Evolutionary conservation across 306 rosid genomes (phyloP).

Genomic region (Crataegus laevigata): DNA sequence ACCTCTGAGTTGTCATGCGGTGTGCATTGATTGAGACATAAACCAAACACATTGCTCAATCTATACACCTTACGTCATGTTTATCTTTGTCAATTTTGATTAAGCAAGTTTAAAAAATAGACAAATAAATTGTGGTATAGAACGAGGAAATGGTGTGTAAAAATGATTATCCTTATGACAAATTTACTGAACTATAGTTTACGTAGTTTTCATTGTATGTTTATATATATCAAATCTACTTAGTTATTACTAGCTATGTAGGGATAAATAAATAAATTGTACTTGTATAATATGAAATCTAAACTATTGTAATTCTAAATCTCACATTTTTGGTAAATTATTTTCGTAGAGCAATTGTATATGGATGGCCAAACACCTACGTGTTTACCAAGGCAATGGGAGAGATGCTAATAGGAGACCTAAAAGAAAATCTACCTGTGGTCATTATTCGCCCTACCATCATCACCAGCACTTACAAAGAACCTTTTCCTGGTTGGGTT

Average conservation of each 20-base stretch:
- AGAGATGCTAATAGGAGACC: conserved; percentile 55
- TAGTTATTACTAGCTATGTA: neutral
- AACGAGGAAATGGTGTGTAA: no score
- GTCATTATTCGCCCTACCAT: conserved; percentile 65
- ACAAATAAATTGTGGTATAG: no score
- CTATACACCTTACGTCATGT: no score
- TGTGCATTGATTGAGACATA: neutral
- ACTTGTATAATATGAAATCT: neutral
- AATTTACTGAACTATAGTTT: no score
- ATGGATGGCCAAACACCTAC: conserved; percentile 88
- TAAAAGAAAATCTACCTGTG: conserved; percentile 30
- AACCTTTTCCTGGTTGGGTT: conserved; percentile 82
- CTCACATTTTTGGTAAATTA: neutral
- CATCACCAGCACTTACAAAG: conserved; percentile 64
- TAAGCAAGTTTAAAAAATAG: no score
- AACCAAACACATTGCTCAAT: no score
- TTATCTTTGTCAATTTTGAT: no score
- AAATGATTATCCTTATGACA: no score
- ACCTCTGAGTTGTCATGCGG: no score
- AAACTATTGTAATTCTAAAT: no score
- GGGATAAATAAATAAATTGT: neutral
- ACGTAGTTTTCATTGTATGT: no score
- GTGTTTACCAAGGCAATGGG: conserved; percentile 84
- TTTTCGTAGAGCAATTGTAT: conserved; percentile 43
- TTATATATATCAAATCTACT: no score